These are phyloP conservation scores for Buxus sempervirens DNA, from an alignment of 164 flowering plant species.

Conservation along the genomic window DNA sequence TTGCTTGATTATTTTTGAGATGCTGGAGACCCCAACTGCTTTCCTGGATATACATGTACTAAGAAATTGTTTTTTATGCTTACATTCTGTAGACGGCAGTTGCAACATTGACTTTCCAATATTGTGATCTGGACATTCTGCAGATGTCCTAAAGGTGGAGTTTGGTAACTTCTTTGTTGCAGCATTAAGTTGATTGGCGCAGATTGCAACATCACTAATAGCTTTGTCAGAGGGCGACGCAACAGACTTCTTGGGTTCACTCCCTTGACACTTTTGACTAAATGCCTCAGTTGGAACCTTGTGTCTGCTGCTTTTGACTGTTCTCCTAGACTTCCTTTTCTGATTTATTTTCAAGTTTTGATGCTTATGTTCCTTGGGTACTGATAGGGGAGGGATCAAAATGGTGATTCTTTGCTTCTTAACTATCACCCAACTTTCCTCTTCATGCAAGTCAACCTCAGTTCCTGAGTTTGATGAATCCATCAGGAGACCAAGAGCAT, in stretches of 20 bases:
- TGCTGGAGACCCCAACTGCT: conserved; percentile 8
- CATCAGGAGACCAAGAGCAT: conserved; percentile 2
- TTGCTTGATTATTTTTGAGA: conserved; percentile 1
- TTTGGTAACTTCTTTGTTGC: conserved; percentile 11
- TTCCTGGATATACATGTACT: conserved; percentile 8
- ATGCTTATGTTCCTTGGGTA: conserved; percentile 15
- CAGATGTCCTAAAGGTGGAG: conserved; percentile 7
- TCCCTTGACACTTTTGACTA: conserved; percentile 13
- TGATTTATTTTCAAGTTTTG: conserved; percentile 26
- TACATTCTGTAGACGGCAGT: conserved; percentile 7
- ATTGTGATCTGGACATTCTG: conserved; percentile 15
- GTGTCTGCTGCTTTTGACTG: conserved; percentile 5
- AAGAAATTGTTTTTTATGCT: conserved; percentile 2
- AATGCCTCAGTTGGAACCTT: conserved; percentile 8
- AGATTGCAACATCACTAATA: conserved; percentile 15
- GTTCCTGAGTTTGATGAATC: conserved; percentile 15
- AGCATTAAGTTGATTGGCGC: conserved; percentile 9
- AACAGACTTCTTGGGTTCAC: conserved; percentile 23
- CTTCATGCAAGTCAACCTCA: conserved; percentile 29
- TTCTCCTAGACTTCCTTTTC: conserved; percentile 10
- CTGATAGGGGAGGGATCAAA: conserved; percentile 58
- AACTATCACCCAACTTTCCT: conserved; percentile 73
- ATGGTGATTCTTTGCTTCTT: conserved; percentile 85
- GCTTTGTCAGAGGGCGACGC: conserved; percentile 17
- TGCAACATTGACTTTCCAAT: conserved; percentile 4